These are phyloP conservation scores for Colletotrichum liriopes DNA, from an alignment of 2,329 filamentous ascomycete species.

Conservation along the genomic window DNA sequence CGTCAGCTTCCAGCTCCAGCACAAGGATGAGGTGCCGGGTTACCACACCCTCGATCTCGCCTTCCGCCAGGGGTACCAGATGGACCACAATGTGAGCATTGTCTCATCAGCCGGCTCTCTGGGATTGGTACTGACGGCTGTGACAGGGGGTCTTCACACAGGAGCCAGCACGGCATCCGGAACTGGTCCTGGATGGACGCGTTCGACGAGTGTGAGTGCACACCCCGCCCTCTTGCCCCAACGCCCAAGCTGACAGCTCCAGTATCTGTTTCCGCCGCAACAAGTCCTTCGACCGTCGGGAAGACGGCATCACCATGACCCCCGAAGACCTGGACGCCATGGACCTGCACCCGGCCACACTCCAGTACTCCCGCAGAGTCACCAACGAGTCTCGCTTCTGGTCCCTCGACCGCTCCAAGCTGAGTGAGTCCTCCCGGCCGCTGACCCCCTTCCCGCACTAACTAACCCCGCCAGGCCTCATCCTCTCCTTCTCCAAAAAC, in stretches of 20 bases:
- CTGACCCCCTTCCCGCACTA: neutral
- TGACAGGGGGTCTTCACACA: slow-evolving; percentile 38
- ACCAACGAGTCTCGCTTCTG: slow-evolving; percentile 59
- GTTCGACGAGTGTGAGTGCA: slow-evolving; percentile 54
- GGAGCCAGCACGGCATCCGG: slow-evolving; percentile 36
- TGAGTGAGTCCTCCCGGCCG: slow-evolving; percentile 47
- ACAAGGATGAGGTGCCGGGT: slow-evolving; percentile 51
- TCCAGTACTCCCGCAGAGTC: slow-evolving; percentile 57
- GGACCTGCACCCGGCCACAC: slow-evolving; percentile 57
- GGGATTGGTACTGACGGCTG: neutral
- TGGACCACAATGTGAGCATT: slow-evolving; percentile 49
- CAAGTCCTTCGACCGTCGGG: slow-evolving; percentile 50
- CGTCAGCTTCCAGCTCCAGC: slow-evolving; percentile 53
- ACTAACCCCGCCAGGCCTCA: slow-evolving; percentile 52
- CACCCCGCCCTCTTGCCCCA: accelerated
- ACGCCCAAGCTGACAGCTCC: neutral
- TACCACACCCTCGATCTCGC: slow-evolving; percentile 53
- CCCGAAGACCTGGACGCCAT: slow-evolving; percentile 53
- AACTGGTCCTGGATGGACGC: slow-evolving; percentile 50
- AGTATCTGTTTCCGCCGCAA: slow-evolving; percentile 56
- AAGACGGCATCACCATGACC: slow-evolving; percentile 56
- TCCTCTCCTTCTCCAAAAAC: slow-evolving; percentile 62
- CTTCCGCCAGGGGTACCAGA: slow-evolving; percentile 49
- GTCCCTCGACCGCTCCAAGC: slow-evolving; percentile 55
- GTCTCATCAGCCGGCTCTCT: neutral